Evolutionary conservation across 768 basidiomycete species (phyloP).

Genomic region (Mycena belliarum): DNA sequence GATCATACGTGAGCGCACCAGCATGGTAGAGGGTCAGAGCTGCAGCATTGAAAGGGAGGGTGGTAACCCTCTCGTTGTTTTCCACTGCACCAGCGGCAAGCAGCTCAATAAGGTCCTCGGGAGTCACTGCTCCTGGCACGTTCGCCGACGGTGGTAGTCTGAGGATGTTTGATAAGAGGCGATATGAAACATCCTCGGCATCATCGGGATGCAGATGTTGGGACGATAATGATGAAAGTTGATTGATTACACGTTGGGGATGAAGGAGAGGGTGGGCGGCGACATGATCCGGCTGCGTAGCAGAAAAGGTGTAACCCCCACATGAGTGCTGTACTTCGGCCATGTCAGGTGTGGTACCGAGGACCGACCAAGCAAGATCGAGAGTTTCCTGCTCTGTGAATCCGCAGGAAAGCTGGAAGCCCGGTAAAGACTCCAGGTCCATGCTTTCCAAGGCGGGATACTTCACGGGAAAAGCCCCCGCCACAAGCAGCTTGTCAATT

Average conservation of each 20-base stretch:
- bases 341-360: not conserved
- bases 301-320: constrained; percentile 5
- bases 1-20: constrained; percentile 8
- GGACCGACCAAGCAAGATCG: not conserved
- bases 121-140: not conserved
- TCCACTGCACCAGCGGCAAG: constrained; percentile 5
- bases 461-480: not conserved
- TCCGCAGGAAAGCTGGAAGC: constrained; percentile 1
- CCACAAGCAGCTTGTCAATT: not conserved
- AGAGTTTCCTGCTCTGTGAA: constrained; percentile 11
- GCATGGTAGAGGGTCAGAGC: not conserved
- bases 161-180: not conserved
- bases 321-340: not conserved
- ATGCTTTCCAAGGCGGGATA: not conserved
- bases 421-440: not conserved
- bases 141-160: not conserved
- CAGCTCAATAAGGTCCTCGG: not conserved
- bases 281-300: not conserved
- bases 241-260: not conserved
- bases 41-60: not conserved
- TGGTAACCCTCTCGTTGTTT: not conserved
- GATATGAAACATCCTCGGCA: not conserved
- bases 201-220: not conserved
- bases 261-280: not conserved
- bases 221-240: not conserved